Evolutionary conservation across 306 rosid species (phyloP), one percentile per base, ranked within the genome.

Genomic region (Ormosia semicastrata): DNA sequence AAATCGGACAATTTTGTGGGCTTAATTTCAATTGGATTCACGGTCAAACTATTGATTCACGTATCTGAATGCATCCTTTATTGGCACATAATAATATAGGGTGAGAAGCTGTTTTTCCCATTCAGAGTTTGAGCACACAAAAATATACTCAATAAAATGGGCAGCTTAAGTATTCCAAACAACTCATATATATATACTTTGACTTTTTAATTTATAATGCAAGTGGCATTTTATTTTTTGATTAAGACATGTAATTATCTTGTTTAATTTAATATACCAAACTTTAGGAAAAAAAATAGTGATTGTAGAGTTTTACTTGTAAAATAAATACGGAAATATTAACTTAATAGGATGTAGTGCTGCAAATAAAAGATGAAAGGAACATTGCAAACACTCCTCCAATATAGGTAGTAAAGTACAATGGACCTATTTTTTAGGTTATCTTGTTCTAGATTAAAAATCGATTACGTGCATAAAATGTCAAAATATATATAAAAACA

Each of bases 321-420:
- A 43, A 66, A 37, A 37, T 65, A 24, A 4, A 13, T 68, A 2
- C 15, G 7, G 66, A 73, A 73, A 53, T 37, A 59, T 58, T 33
- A 54, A 54, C 34, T 8, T 69, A 58, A 69, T 69, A 39, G 4
- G 62, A 76, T 29, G 10, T 59, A 9, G 37, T 52, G 50, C 58
- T 68, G 6, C 57, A n/a, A 53, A 66, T 18, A 57, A 77, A 54
- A 76, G 73, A 49, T 77, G 65, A 50, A 77, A 65, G 41, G 65
- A 50, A 65, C 64, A 41, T 39, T 34, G 52, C 54, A 6, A 77
- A 37, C 0, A 52, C 50, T 34, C 54, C 66, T 37, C 8, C 50
- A 60, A 49, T 49, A 50, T 59, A 44, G 14, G 57, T 13, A 5
- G 15, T 43, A 24, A 66, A 60, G 63, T 75, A 80, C 78, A 80